A percentile compares a stretch with the other conserved stretches of the same genome.
Evolutionary conservation across 306 rosid genomes (phyloP).

Genomic region (Castanospermum australe): DNA sequence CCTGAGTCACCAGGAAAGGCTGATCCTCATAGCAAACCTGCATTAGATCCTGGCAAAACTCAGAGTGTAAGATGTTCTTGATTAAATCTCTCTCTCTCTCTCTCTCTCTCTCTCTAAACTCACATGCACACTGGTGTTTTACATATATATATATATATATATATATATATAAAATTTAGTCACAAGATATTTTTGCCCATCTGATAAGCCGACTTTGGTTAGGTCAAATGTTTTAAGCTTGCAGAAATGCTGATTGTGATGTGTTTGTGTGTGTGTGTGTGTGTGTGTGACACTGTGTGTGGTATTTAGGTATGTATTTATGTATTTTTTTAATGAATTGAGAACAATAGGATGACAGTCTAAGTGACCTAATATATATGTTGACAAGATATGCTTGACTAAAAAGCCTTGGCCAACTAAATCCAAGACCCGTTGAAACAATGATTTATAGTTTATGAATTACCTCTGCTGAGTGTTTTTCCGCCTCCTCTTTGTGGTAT

Average conservation of each 20-base stretch:
- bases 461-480: constrained; percentile 22
- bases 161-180: background rate
- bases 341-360: background rate
- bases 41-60: constrained; percentile 67
- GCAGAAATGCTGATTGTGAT: constrained; percentile 6
- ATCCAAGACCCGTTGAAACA: constrained; percentile 20
- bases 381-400: constrained; percentile 6
- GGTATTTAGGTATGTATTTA: background rate
- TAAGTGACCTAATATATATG: background rate
- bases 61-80: constrained; percentile 62
- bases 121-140: background rate
- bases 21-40: constrained; percentile 60
- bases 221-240: background rate
- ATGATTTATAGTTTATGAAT: constrained; percentile 8
- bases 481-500: background rate
- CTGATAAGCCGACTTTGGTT: background rate
- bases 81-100: background rate
- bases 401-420: constrained; percentile 18
- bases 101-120: background rate
- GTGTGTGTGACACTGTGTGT: background rate
- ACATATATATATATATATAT: too few species aligned
- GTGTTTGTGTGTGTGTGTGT: background rate
- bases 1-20: constrained; percentile 89
- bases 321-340: background rate
- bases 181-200: background rate